phyloP scores from a whole-genome alignment of 768 basidiomycete genomes.

The Tricholoma flavovirens region DNA sequence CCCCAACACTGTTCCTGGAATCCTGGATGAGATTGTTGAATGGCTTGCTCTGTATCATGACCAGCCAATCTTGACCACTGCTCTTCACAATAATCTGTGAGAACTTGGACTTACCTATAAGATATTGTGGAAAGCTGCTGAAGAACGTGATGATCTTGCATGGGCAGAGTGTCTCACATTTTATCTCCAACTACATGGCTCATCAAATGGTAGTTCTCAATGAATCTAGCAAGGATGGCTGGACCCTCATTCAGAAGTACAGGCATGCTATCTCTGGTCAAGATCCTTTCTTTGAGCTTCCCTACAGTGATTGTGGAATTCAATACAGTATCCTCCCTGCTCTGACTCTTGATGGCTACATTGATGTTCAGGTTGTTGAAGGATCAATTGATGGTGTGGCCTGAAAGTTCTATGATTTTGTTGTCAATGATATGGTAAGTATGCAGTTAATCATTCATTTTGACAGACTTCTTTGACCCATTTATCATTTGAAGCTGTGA shows the following conservation, averaged over 20 bases:
- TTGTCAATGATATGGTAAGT: conserved; percentile 30
- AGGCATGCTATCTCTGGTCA: conserved; percentile 21
- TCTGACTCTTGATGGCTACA: conserved; percentile 28
- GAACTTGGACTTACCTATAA: conserved; percentile 20
- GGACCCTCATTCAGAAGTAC: conserved; percentile 15
- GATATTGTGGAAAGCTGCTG: conserved; percentile 12
- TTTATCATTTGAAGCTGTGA: background rate
- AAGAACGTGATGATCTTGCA: conserved; percentile 15
- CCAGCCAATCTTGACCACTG: conserved; percentile 2
- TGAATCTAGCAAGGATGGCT: conserved; percentile 29
- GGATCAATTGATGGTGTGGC: conserved; percentile 28
- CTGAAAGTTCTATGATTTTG: conserved; percentile 34
- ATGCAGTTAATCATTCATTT: background rate
- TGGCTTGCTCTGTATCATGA: conserved; percentile 21
- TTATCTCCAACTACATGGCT: conserved; percentile 6
- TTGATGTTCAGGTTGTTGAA: conserved; percentile 24
- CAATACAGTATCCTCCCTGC: conserved; percentile 30
- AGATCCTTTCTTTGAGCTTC: conserved; percentile 14
- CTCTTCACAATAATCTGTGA: conserved; percentile 13
- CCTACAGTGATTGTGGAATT: conserved; percentile 23
- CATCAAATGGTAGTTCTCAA: conserved; percentile 19
- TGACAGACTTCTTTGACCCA: background rate
- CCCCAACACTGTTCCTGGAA: conserved; percentile 19
- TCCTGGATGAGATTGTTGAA: conserved; percentile 19
- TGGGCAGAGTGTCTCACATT: conserved; percentile 12